phyloP scores from a whole-genome alignment of 2,329 filamentous ascomycete species.

The Cladosporium sp. region DNA sequence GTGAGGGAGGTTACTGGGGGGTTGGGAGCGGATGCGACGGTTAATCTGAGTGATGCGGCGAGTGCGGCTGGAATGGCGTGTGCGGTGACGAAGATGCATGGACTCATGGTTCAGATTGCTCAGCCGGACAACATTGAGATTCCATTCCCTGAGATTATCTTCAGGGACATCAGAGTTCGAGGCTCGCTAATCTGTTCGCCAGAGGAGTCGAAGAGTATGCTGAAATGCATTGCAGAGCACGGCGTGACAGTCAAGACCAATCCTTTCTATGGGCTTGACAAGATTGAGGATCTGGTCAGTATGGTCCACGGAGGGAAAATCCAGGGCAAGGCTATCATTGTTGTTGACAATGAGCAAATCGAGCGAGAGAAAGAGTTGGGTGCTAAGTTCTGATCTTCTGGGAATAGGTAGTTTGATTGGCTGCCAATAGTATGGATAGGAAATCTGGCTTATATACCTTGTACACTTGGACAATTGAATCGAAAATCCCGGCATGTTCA shows the following conservation, averaged over 20 bases:
- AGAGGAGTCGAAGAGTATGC: slow-evolving; percentile 37
- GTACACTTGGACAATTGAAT: neutral
- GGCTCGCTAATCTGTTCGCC: slow-evolving; percentile 41
- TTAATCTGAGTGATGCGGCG: slow-evolving; percentile 56
- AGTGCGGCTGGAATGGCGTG: slow-evolving; percentile 53
- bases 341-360: slow-evolving; percentile 53
- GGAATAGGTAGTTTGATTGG: neutral
- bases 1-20: slow-evolving; percentile 52
- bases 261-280: slow-evolving; percentile 53
- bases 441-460: slow-evolving; percentile 1
- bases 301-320: slow-evolving; percentile 55
- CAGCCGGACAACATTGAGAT: slow-evolving; percentile 46
- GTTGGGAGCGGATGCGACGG: slow-evolving; percentile 52
- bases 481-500: neutral
- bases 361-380: slow-evolving; percentile 44
- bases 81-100: slow-evolving; percentile 61
- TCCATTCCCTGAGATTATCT: slow-evolving; percentile 52
- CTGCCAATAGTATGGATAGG: neutral
- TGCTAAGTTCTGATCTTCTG: slow-evolving; percentile 33
- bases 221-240: slow-evolving; percentile 38
- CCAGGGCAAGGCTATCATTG: slow-evolving; percentile 56
- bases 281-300: slow-evolving; percentile 53
- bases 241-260: slow-evolving; percentile 54
- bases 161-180: slow-evolving; percentile 54
- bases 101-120: slow-evolving; percentile 59